Conservation (phyloP, 129 eudicot genomes). For the Arctium minus region DNA sequence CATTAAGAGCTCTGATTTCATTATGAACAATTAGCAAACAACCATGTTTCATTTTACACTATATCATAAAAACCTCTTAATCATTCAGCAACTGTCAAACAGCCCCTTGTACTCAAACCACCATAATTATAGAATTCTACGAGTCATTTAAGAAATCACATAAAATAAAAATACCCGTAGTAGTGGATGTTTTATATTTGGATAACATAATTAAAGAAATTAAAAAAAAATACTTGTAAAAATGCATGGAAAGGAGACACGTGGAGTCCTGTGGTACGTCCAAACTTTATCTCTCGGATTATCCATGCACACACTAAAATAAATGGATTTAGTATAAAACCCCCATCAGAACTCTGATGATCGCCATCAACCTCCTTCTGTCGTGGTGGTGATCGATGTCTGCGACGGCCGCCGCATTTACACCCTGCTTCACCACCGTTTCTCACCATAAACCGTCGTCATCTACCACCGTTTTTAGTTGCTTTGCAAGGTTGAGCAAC, state of each 20-base stretch:
- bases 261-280: conserved; percentile 31
- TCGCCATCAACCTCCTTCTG: background rate
- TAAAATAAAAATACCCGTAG: no score
- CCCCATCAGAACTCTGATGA: background rate
- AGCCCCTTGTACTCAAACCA: no score
- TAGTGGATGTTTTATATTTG: background rate
- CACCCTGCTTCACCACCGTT: conserved; percentile 34
- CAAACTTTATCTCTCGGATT: conserved; percentile 30
- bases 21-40: no score
- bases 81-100: no score
- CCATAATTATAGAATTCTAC: no score
- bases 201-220: background rate
- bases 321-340: conserved; percentile 17
- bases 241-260: conserved; percentile 26
- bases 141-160: no score
- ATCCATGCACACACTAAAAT: conserved; percentile 24
- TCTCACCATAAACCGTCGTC: conserved; percentile 29
- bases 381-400: conserved; percentile 47
- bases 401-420: conserved; percentile 33
- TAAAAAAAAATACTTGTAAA: background rate
- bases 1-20: no score
- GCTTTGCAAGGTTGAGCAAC: conserved; percentile 45
- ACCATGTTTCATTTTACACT: no score
- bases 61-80: no score
- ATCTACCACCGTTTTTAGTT: conserved; percentile 30